Evolutionary conservation across 495 filamentous ascomycete genomes (phyloP), one percentile per base, ranked within the genome.

Genomic region (Penicillium subrubescens): DNA sequence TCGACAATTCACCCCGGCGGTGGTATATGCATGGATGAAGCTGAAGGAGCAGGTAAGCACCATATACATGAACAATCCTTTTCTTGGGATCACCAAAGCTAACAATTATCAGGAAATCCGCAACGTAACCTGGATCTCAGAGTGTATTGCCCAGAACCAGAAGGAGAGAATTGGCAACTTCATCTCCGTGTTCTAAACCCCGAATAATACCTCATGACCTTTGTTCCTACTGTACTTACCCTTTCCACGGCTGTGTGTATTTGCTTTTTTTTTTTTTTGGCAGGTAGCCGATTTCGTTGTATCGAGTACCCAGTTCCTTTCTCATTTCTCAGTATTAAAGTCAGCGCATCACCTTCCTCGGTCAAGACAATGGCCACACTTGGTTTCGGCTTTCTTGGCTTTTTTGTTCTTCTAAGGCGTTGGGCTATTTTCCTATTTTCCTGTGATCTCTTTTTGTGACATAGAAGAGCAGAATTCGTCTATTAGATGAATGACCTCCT

Each of bases 71-170:
- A 21, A 11, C n/a, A 35, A 5, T 21, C 61, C 62, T 58, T 67
- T 23, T 72, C 52, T 31, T 41, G 56, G 50, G 67, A 43, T 27
- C 23, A 35, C 8, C 7, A 7, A 65, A 50, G 50, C 72, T 79
- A 62, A 83, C 53, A 23, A 12, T n/a, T 21, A 29, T 21, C 63
- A 97, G 95, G 95, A 99, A 90, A 96, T 98, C 75, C 91, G 95
- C 43, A 99, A 99, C 72, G 95, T 99, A 71, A 98, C 94, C 52
- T 99, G 95, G 95, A 99, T 99, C 73, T 89, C 96, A 10, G 95
- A 99, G 78, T 99, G 95, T 80, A 99, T 99, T 87, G 95, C 95
- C 53, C 95, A 99, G 79, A 96, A 97, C 82, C 95, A 99, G 83
- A 99, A 98, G 81, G 95, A 99, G 78, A 87, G 95, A 75, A 98